Conservation (phyloP, 331 rosid species). For the Pyrus hybrid region DNA sequence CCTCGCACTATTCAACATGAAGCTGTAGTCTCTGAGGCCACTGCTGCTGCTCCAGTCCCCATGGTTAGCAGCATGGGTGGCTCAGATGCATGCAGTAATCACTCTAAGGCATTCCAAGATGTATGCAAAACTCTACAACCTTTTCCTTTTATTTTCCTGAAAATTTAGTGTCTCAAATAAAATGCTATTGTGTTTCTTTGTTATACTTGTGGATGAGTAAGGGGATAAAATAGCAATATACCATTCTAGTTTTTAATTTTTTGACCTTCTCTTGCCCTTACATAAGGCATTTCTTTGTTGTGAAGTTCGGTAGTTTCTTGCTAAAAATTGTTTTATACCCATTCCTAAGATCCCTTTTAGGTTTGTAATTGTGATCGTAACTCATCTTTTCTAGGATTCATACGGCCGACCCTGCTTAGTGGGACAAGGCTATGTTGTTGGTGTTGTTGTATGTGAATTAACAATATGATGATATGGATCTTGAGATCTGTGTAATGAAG, state of each 20-base stretch:
- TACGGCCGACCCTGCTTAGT: no score
- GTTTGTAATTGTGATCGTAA: background rate
- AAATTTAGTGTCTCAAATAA: background rate
- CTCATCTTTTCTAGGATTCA: no score
- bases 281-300: background rate
- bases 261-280: background rate
- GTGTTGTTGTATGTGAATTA: no score
- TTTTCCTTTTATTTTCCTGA: background rate
- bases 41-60: constrained; percentile 40
- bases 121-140: constrained; percentile 30
- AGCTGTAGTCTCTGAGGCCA: constrained; percentile 41
- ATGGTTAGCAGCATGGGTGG: constrained; percentile 33
- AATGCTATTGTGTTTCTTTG: background rate
- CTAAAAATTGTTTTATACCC: background rate
- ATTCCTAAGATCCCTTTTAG: no score
- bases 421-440: no score
- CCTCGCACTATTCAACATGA: constrained; percentile 76
- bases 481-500: background rate
- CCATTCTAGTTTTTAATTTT: background rate
- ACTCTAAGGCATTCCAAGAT: constrained; percentile 74
- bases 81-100: constrained; percentile 52
- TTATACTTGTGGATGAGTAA: background rate
- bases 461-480: background rate
- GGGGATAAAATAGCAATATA: background rate
- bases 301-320: background rate